A percentile compares a stretch with the other conserved stretches of the same genome.
These are phyloP conservation scores for Naganishia liquefaciens DNA, from an alignment of 1,284 basidiomycete species.

Conservation along the genomic window DNA sequence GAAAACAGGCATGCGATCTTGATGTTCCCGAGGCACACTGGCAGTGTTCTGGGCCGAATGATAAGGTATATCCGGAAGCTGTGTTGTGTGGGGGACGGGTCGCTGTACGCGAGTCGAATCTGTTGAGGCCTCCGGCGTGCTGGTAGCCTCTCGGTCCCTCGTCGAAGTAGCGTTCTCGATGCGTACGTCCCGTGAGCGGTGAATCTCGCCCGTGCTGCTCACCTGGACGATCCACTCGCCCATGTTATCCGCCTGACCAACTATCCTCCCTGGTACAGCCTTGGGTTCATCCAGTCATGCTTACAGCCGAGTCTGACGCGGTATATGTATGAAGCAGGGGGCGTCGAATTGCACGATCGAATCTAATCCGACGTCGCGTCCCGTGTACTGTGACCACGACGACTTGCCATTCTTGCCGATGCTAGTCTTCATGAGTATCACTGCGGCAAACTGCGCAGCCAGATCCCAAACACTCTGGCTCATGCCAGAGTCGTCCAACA, in stretches of 20 bases:
- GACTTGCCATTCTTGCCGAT: background rate
- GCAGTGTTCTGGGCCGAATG: too few species aligned
- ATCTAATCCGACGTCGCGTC: background rate
- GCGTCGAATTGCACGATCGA: background rate
- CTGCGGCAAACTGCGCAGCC: conserved; percentile 24
- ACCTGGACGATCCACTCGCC: too few species aligned
- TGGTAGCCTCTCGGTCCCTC: background rate
- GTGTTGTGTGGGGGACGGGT: too few species aligned
- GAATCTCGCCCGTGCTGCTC: background rate
- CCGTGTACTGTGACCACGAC: background rate
- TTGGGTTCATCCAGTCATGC: too few species aligned
- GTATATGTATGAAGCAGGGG: too few species aligned
- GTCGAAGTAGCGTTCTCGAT: background rate
- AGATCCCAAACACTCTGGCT: conserved; percentile 29
- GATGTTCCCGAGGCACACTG: too few species aligned
- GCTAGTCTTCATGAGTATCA: background rate
- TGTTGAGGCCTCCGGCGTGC: background rate
- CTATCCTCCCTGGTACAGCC: too few species aligned
- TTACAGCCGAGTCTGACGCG: too few species aligned
- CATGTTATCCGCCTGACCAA: too few species aligned
- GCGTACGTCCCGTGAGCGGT: background rate
- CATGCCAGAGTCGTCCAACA: conserved; percentile 24
- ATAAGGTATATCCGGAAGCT: too few species aligned
- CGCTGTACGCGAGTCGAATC: too few species aligned
- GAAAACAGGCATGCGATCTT: too few species aligned